Conservation (phyloP, 73 alveolate genomes). For the Halteria grandinella region DNA sequence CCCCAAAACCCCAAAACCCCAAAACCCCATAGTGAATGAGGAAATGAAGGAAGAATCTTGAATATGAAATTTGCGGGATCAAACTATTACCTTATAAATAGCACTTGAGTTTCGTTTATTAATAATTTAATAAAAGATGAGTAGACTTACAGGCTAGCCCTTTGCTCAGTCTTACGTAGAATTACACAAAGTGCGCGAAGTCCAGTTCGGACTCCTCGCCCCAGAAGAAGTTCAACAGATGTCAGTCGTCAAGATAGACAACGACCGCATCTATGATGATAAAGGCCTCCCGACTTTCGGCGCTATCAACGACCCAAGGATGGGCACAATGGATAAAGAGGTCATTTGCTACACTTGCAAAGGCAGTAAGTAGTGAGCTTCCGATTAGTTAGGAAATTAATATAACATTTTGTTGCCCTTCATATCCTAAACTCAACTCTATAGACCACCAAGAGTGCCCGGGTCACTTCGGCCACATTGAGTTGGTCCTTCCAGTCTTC, state of each 20-base stretch:
- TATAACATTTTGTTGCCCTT: neutral
- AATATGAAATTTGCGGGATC: no score
- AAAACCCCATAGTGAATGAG: no score
- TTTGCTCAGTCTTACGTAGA: conserved; percentile 57
- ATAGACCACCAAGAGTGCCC: conserved; percentile 88
- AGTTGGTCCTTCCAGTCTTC: conserved; percentile 86
- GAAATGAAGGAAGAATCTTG: no score
- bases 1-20: no score
- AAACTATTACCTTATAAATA: no score
- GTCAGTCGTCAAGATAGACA: conserved; percentile 70
- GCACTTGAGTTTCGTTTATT: no score
- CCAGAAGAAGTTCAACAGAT: conserved; percentile 73
- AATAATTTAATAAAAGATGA: neutral
- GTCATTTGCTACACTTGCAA: conserved; percentile 83
- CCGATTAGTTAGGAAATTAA: neutral
- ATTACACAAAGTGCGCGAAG: conserved; percentile 32
- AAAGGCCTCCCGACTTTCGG: conserved; percentile 80
- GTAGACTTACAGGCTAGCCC: conserved; percentile 47
- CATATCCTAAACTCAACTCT: neutral
- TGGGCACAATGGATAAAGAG: conserved; percentile 94
- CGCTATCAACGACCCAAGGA: conserved; percentile 87
- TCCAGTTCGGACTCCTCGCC: conserved; percentile 81
- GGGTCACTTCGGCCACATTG: conserved; percentile 96
- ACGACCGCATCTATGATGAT: conserved; percentile 75
- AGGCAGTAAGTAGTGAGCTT: conserved; percentile 80